Conservation (phyloP, 352 stramenopile genomes). For the Globisporangium uncinulatum region DNA sequence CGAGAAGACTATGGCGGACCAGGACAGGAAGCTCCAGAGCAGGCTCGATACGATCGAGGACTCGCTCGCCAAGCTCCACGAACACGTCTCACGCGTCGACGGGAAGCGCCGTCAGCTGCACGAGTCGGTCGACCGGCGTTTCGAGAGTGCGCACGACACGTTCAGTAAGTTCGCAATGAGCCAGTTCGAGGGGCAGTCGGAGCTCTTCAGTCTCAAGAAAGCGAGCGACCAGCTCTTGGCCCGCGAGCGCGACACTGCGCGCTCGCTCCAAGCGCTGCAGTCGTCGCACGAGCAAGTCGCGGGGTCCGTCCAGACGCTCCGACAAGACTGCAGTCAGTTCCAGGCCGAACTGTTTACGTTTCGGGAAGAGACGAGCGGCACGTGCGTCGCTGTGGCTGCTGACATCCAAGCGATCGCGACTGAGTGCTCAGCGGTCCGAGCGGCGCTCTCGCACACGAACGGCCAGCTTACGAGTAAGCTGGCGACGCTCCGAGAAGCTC, state of each 20-base stretch:
- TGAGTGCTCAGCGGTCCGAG: constrained; percentile 28
- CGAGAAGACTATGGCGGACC: constrained; percentile 15
- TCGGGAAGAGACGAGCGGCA: constrained; percentile 26
- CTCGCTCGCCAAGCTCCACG: constrained; percentile 23
- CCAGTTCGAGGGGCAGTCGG: constrained; percentile 42
- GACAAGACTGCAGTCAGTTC: constrained; percentile 30
- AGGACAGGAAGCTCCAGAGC: constrained; percentile 21
- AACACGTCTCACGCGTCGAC: constrained; percentile 28
- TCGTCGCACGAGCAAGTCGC: constrained; percentile 39
- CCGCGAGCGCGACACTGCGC: constrained; percentile 35
- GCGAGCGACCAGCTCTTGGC: constrained; percentile 35
- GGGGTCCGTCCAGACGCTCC: constrained; percentile 34
- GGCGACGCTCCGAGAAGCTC: constrained; percentile 29
- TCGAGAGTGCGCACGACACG: constrained; percentile 32
- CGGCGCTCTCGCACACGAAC: constrained; percentile 29
- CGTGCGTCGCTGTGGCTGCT: constrained; percentile 24
- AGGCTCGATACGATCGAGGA: constrained; percentile 30
- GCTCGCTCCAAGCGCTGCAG: constrained; percentile 34
- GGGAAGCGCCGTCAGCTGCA: constrained; percentile 34
- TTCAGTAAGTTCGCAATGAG: constrained; percentile 46
- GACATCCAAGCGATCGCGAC: constrained; percentile 46
- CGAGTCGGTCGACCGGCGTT: constrained; percentile 30
- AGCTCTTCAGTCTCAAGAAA: constrained; percentile 36
- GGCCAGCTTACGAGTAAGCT: constrained; percentile 36
- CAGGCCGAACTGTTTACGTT: constrained; percentile 33